These are phyloP conservation scores for Russula compacta DNA, from an alignment of 768 basidiomycete species.

Conservation along the genomic window DNA sequence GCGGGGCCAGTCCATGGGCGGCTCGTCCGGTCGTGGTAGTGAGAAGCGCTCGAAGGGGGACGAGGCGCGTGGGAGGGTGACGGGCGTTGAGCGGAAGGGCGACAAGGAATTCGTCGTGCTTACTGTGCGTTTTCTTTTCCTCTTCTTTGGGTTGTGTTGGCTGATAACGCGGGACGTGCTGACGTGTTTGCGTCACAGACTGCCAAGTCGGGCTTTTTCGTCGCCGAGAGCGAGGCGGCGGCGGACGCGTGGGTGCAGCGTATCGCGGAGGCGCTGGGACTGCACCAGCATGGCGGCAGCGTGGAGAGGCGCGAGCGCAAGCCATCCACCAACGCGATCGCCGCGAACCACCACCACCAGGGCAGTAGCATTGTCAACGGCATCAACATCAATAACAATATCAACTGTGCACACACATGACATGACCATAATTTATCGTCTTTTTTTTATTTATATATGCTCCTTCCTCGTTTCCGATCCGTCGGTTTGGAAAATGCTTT, in stretches of 20 bases:
- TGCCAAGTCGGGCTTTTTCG: constrained; percentile 18
- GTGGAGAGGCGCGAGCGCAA: constrained; percentile 8
- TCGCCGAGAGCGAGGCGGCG: constrained; percentile 7
- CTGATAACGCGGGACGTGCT: no score
- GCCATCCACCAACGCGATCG: no score
- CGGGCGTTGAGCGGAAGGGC: constrained; percentile 42
- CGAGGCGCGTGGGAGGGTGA: constrained; percentile 29
- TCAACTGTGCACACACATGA: constrained; percentile 7
- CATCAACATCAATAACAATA: constrained; percentile 2
- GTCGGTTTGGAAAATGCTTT: background rate
- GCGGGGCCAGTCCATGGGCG: constrained; percentile 24
- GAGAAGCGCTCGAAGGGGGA: constrained; percentile 35
- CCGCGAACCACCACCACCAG: background rate
- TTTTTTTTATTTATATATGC: background rate
- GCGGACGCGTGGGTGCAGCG: constrained; percentile 15
- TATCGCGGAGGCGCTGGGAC: constrained; percentile 11
- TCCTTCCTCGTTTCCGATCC: background rate
- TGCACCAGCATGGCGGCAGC: background rate
- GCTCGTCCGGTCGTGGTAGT: constrained; percentile 24
- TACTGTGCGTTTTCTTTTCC: constrained; percentile 37
- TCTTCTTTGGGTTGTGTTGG: background rate
- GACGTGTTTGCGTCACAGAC: constrained; percentile 1
- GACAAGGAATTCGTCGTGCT: constrained; percentile 53
- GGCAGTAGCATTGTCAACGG: background rate
- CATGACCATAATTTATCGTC: constrained; percentile 11